Evolutionary conservation across 495 filamentous ascomycete species (phyloP).

Genomic region (Cercophora samala): DNA sequence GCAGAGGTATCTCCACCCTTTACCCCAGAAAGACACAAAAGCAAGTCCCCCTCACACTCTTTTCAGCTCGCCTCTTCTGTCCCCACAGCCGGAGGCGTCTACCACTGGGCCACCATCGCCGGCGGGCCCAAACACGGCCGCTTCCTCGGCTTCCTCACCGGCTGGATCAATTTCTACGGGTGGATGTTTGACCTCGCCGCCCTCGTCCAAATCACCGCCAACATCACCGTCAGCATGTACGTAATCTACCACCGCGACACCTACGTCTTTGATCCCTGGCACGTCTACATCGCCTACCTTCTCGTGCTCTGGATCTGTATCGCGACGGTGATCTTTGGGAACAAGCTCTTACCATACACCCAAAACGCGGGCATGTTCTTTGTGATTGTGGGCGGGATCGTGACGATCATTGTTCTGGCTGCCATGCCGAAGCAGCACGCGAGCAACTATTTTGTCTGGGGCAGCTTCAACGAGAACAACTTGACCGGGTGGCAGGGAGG

Average conservation of each 20-base stretch:
- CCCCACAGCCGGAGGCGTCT: slow-evolving; percentile 77
- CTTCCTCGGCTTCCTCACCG: slow-evolving; percentile 70
- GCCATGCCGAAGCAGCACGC: slow-evolving; percentile 68
- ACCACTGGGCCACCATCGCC: slow-evolving; percentile 77
- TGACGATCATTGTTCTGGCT: slow-evolving; percentile 71
- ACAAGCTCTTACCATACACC: slow-evolving; percentile 62
- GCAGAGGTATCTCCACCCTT: slow-evolving; percentile 36
- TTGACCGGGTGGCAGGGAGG: slow-evolving; percentile 66
- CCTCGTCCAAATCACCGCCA: slow-evolving; percentile 63
- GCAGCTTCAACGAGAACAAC: slow-evolving; percentile 55
- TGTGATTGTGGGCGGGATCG: slow-evolving; percentile 62
- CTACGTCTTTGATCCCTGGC: slow-evolving; percentile 63
- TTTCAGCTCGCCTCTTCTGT: slow-evolving; percentile 69
- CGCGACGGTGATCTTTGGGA: slow-evolving; percentile 63
- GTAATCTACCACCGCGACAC: slow-evolving; percentile 60
- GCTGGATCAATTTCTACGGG: slow-evolving; percentile 77
- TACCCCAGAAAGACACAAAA: slow-evolving; percentile 15
- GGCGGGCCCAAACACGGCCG: slow-evolving; percentile 66
- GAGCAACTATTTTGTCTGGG: slow-evolving; percentile 58
- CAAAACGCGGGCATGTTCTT: slow-evolving; percentile 66
- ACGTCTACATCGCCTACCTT: slow-evolving; percentile 69
- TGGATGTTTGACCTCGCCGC: slow-evolving; percentile 67
- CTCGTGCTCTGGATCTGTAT: slow-evolving; percentile 65
- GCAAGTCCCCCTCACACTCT: no score
- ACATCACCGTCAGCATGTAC: slow-evolving; percentile 70